Conservation (phyloP, 345 rosid genomes). For the Eucalyptus dawsonii region DNA sequence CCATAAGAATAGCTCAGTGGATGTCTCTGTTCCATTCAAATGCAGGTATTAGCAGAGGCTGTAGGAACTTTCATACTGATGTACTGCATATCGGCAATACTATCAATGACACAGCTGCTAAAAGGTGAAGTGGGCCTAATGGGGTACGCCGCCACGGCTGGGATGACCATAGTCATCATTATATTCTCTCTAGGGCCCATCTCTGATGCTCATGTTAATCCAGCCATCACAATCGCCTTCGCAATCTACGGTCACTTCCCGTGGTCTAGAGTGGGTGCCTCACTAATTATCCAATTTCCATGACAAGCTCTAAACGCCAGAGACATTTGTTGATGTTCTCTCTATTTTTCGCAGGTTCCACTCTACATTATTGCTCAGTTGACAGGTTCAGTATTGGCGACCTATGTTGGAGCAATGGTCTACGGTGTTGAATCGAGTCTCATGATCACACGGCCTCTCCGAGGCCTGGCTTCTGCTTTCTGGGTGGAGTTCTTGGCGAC, state of each 20-base stretch:
- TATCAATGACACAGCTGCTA: conserved; percentile 38
- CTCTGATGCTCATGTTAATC: conserved; percentile 86
- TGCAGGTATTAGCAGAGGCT: conserved; percentile 69
- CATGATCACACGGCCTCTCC: conserved; percentile 47
- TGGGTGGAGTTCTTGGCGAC: conserved; percentile 72
- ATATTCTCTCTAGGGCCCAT: conserved; percentile 62
- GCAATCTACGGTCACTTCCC: conserved; percentile 65
- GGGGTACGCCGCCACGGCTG: conserved; percentile 69
- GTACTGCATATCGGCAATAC: conserved; percentile 64
- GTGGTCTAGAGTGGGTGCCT: conserved; percentile 48
- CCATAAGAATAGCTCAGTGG: neutral
- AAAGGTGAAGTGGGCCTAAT: conserved; percentile 51
- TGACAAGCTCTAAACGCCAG: neutral
- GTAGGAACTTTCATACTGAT: conserved; percentile 68
- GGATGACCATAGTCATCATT: conserved; percentile 48
- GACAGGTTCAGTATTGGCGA: conserved; percentile 47
- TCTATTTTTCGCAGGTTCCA: conserved; percentile 39
- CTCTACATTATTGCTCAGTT: conserved; percentile 63
- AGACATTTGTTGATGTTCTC: neutral
- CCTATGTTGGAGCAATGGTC: conserved; percentile 34
- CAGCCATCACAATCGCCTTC: conserved; percentile 69
- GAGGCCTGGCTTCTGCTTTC: conserved; percentile 56
- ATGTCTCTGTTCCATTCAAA: neutral
- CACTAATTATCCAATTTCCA: neutral
- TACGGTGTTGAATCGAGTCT: conserved; percentile 45